Evolutionary conservation across 345 rosid species (phyloP).

Genomic region (Hibiscus mutabilis): DNA sequence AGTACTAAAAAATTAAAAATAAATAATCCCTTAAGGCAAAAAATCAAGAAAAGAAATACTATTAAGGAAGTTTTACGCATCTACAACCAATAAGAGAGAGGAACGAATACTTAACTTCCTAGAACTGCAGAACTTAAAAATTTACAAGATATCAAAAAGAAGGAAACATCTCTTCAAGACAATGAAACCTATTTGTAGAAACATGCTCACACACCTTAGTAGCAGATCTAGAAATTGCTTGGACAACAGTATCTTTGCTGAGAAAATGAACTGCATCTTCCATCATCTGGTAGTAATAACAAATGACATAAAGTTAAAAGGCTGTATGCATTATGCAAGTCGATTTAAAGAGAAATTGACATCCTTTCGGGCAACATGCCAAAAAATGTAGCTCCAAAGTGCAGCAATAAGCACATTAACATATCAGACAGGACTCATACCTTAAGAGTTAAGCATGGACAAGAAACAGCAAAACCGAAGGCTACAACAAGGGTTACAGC

Average conservation of each 20-base stretch:
- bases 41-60: background rate
- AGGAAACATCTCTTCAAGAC: background rate
- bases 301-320: slow-evolving; percentile 19
- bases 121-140: background rate
- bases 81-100: background rate
- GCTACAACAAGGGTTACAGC: slow-evolving; percentile 96
- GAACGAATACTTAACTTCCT: slow-evolving; percentile 1
- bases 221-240: slow-evolving; percentile 96
- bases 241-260: slow-evolving; percentile 90
- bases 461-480: slow-evolving; percentile 98
- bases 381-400: background rate
- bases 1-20: background rate
- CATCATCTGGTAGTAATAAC: slow-evolving; percentile 64
- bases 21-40: background rate
- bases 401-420: background rate
- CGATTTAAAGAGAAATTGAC: background rate
- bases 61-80: background rate
- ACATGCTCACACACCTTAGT: slow-evolving; percentile 61
- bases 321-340: background rate
- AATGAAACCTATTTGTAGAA: background rate
- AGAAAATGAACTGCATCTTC: slow-evolving; percentile 99
- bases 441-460: slow-evolving; percentile 96
- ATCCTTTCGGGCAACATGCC: background rate
- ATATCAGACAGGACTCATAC: slow-evolving; percentile 31
- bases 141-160: slow-evolving; percentile 1